Conservation (phyloP, 2,329 filamentous ascomycete species). For the Fusarium poae region DNA sequence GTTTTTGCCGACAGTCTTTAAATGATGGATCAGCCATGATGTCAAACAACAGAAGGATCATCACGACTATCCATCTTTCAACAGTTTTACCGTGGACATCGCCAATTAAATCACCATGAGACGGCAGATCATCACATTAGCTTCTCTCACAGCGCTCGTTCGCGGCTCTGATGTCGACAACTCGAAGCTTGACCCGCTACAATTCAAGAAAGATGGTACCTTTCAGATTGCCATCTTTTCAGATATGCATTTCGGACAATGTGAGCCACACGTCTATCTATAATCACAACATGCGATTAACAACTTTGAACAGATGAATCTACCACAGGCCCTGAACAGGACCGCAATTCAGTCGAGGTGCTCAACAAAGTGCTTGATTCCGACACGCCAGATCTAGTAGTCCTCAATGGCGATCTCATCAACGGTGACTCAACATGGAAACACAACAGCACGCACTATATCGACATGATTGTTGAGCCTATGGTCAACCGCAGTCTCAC, state of each 20-base stretch:
- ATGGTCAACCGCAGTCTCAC: constrained; percentile 66
- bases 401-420: constrained; percentile 79
- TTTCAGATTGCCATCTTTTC: constrained; percentile 46
- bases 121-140: constrained; percentile 6
- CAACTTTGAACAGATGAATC: constrained; percentile 26
- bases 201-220: constrained; percentile 37
- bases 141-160: constrained; percentile 15
- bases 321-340: constrained; percentile 59
- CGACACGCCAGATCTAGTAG: constrained; percentile 71
- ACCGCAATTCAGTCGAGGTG: constrained; percentile 68
- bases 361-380: constrained; percentile 69
- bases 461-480: constrained; percentile 71
- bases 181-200: constrained; percentile 31
- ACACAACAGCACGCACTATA: constrained; percentile 66
- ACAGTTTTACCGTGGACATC: not conserved
- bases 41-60: constrained; percentile 1
- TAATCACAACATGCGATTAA: not conserved
- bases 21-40: constrained; percentile 10
- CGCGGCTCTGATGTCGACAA: constrained; percentile 23
- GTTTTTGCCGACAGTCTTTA: constrained; percentile 23
- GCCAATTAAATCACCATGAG: not conserved
- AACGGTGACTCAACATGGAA: constrained; percentile 73
- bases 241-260: constrained; percentile 45
- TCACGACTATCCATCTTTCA: not conserved
- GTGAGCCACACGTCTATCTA: constrained; percentile 8